phyloP scores from a whole-genome alignment of 495 filamentous ascomycete genomes.

The Penicillium paxilli region DNA sequence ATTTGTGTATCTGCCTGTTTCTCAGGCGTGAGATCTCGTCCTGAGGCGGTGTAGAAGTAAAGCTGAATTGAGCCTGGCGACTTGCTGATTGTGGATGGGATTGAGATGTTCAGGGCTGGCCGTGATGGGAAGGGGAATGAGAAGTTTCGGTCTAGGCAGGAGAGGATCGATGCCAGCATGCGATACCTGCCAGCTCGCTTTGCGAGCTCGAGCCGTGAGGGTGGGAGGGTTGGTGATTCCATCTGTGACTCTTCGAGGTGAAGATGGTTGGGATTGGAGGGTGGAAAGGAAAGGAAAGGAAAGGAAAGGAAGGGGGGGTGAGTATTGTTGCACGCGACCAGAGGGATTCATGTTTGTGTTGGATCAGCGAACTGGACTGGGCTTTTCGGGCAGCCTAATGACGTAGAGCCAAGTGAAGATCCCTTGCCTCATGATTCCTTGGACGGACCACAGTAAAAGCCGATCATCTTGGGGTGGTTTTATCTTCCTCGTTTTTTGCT shows the following conservation, averaged over 20 bases:
- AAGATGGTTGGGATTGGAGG: not conserved
- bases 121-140: conserved; percentile 14
- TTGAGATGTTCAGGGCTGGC: conserved; percentile 10
- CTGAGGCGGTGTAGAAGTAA: conserved; percentile 19
- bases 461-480: too few relatives aligned
- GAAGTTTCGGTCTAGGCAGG: conserved; percentile 21
- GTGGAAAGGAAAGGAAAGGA: not conserved
- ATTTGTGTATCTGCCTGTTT: not conserved
- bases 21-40: not conserved
- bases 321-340: not conserved
- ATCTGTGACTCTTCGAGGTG: not conserved
- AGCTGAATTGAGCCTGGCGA: conserved; percentile 15
- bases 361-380: not conserved
- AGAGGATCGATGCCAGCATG: conserved; percentile 10
- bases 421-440: not conserved
- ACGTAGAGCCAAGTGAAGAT: not conserved
- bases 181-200: conserved; percentile 17
- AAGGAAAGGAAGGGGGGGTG: not conserved
- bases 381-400: not conserved
- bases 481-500: not conserved
- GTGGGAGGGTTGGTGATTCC: not conserved
- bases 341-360: not conserved
- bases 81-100: conserved; percentile 20
- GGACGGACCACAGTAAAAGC: not conserved
- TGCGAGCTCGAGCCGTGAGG: conserved; percentile 3